These are phyloP conservation scores for Ceratocystis variospora DNA, from an alignment of 2,329 filamentous ascomycete species.

Conservation along the genomic window DNA sequence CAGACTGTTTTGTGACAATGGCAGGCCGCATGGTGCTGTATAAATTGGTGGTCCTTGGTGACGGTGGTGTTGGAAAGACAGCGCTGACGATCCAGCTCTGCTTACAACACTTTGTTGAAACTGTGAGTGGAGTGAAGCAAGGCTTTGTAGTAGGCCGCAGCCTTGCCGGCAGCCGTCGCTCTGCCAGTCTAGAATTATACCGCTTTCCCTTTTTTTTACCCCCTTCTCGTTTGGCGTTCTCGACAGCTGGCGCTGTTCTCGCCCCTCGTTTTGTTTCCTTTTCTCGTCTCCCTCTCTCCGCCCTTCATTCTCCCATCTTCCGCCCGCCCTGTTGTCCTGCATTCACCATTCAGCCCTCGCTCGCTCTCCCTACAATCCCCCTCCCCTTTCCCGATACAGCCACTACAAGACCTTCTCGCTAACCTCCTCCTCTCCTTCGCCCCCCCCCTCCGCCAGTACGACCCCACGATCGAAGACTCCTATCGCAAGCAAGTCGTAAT, in stretches of 20 bases:
- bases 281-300: neutral
- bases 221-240: neutral
- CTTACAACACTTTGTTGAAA: slow-evolving; percentile 96
- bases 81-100: slow-evolving; percentile 93
- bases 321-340: neutral
- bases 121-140: slow-evolving; percentile 36
- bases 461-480: slow-evolving; percentile 78
- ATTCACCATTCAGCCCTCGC: neutral
- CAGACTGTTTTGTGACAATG: slow-evolving; percentile 36
- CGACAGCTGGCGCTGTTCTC: neutral
- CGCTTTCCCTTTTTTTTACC: neutral
- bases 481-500: slow-evolving; percentile 87
- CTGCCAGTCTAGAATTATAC: neutral
- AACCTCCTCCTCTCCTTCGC: too few species aligned
- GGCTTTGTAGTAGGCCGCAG: neutral
- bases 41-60: slow-evolving; percentile 88
- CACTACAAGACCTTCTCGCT: too few species aligned
- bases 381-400: slow-evolving; percentile 14
- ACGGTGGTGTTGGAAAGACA: slow-evolving; percentile 89
- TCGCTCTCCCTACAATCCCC: neutral
- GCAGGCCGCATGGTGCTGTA: slow-evolving; percentile 90
- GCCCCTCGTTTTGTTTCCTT: neutral
- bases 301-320: neutral
- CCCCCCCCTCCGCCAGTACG: slow-evolving; percentile 41
- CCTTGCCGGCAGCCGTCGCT: neutral